Conservation (phyloP, 1,284 basidiomycete species). For the Peniophora sp. region DNA sequence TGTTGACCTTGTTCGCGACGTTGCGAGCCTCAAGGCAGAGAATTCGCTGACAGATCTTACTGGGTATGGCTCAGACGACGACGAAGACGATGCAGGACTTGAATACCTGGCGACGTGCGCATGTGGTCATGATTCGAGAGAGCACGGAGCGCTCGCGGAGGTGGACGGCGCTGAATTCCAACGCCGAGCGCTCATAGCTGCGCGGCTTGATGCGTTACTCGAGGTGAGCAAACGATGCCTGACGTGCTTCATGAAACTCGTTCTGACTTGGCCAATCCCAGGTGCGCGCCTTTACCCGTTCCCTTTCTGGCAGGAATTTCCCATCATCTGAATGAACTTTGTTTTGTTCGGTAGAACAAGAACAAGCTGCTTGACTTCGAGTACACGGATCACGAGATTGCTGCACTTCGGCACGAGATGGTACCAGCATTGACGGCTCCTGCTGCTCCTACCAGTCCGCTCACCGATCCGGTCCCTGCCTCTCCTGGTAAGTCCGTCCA, state of each 20-base stretch:
- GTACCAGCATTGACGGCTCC: constrained; percentile 34
- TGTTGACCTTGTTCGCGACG: constrained; percentile 49
- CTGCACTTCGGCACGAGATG: constrained; percentile 71
- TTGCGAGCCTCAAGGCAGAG: constrained; percentile 29
- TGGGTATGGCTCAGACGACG: constrained; percentile 61
- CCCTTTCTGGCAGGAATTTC: constrained; percentile 10
- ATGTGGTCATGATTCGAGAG: constrained; percentile 67
- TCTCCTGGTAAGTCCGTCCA: constrained; percentile 22
- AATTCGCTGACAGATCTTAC: constrained; percentile 43
- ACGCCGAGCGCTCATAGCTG: constrained; percentile 70
- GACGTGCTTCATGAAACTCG: neutral
- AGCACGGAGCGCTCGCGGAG: constrained; percentile 63
- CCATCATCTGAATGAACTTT: constrained; percentile 2
- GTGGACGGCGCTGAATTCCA: constrained; percentile 52
- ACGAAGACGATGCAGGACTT: constrained; percentile 14
- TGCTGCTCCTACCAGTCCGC: constrained; percentile 34
- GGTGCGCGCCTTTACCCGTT: neutral
- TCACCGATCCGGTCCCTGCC: constrained; percentile 20
- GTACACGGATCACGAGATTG: constrained; percentile 63
- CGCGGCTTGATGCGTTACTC: constrained; percentile 78
- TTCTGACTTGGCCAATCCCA: no score
- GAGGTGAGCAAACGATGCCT: constrained; percentile 44
- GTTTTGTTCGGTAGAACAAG: constrained; percentile 47
- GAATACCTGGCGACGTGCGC: constrained; percentile 61
- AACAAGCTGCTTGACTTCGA: constrained; percentile 72